Conservation (phyloP, 1,284 basidiomycete species). For the Apiotrichum sp. region DNA sequence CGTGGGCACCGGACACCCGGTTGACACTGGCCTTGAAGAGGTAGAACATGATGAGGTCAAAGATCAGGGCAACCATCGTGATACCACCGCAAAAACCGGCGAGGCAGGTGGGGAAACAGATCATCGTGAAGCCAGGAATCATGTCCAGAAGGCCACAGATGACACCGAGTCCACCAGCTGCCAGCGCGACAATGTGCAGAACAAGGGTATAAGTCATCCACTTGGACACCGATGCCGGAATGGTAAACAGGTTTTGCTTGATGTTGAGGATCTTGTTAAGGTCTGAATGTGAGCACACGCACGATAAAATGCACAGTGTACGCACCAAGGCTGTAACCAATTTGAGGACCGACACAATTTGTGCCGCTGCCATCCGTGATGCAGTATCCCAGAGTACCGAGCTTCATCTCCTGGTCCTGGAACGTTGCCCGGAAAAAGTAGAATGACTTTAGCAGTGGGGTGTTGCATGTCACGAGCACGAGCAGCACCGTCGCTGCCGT, state of each 20-base stretch:
- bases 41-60: slow-evolving; percentile 80
- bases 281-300: slow-evolving; percentile 50
- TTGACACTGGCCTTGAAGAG: slow-evolving; percentile 71
- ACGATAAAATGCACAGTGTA: slow-evolving; percentile 14
- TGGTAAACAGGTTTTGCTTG: slow-evolving; percentile 52
- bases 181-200: slow-evolving; percentile 76
- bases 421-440: slow-evolving; percentile 75
- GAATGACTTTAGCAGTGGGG: slow-evolving; percentile 73
- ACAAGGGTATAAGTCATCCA: slow-evolving; percentile 85
- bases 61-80: slow-evolving; percentile 72
- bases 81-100: slow-evolving; percentile 67
- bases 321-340: slow-evolving; percentile 79
- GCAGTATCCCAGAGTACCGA: slow-evolving; percentile 83
- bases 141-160: slow-evolving; percentile 76
- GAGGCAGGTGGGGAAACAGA: slow-evolving; percentile 73
- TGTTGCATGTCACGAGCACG: slow-evolving; percentile 75
- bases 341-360: slow-evolving; percentile 66
- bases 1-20: slow-evolving; percentile 59
- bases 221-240: slow-evolving; percentile 63
- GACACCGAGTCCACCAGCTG: slow-evolving; percentile 61
- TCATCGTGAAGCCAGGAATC: slow-evolving; percentile 73
- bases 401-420: slow-evolving; percentile 55
- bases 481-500: slow-evolving; percentile 66
- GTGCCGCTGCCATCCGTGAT: slow-evolving; percentile 47
- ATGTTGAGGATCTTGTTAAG: slow-evolving; percentile 71